phyloP scores from a whole-genome alignment of 345 rosid genomes.

The Populus alba region DNA sequence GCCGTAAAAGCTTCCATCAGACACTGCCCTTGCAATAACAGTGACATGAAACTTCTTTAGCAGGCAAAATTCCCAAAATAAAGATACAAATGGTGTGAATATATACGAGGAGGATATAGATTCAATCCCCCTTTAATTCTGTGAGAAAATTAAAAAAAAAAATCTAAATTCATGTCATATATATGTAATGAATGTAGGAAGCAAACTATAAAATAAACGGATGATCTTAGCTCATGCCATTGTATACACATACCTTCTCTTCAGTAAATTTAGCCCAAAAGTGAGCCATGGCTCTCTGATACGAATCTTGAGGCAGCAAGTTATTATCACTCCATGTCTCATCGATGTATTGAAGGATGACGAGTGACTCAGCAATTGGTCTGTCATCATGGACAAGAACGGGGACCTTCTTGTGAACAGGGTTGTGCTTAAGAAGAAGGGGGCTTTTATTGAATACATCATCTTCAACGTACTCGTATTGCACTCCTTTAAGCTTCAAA shows the following conservation, averaged over 20 bases:
- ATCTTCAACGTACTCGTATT: slow-evolving; percentile 15
- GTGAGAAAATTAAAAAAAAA: neutral
- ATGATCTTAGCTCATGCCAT: neutral
- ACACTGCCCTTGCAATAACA: slow-evolving; percentile 19
- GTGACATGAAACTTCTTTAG: neutral
- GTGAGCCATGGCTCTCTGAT: slow-evolving; percentile 7
- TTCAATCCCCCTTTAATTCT: too few species aligned
- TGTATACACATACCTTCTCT: slow-evolving; percentile 8
- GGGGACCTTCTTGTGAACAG: slow-evolving; percentile 21
- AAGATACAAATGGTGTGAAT: neutral
- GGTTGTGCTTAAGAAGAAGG: slow-evolving; percentile 9
- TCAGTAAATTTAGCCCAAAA: slow-evolving; percentile 20
- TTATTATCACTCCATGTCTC: slow-evolving; percentile 1
- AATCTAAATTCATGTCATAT: neutral
- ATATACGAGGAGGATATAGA: too few species aligned
- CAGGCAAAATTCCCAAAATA: neutral
- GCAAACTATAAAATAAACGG: too few species aligned
- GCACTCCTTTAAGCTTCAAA: slow-evolving; percentile 15
- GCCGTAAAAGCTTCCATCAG: slow-evolving; percentile 18
- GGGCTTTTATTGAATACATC: slow-evolving; percentile 7
- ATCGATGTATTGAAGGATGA: slow-evolving; percentile 16
- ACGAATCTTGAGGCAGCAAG: slow-evolving; percentile 11
- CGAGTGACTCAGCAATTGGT: slow-evolving; percentile 12
- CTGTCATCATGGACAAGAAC: slow-evolving; percentile 7
- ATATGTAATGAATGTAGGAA: neutral